A percentile compares a stretch with the other conserved stretches of the same genome.
phyloP scores from a whole-genome alignment of 495 filamentous ascomycete genomes.

The Xylaria scruposa region DNA sequence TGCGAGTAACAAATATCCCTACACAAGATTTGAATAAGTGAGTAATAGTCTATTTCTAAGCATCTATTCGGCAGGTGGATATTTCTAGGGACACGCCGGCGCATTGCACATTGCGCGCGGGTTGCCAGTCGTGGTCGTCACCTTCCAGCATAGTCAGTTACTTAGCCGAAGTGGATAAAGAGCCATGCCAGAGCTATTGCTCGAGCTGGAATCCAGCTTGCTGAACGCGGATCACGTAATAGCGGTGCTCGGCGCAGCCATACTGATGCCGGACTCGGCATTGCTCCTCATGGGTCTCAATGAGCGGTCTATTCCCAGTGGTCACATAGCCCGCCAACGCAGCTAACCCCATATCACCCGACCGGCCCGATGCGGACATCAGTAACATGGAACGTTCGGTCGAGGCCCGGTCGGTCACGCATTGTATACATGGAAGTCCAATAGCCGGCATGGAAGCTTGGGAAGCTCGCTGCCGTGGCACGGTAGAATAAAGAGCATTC shows the following conservation, averaged over 20 bases:
- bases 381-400: not conserved
- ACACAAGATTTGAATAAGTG: not conserved
- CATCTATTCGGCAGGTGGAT: not conserved
- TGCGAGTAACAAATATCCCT: not conserved
- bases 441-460: not conserved
- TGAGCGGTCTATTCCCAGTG: not conserved
- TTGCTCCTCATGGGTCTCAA: not conserved
- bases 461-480: not conserved
- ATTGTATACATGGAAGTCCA: not conserved
- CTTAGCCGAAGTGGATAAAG: not conserved
- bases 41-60: too few species aligned
- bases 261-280: slow-evolving; percentile 1
- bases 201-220: not conserved
- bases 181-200: not conserved
- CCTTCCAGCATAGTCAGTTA: not conserved
- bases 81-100: not conserved
- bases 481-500: not conserved
- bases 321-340: not conserved
- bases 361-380: slow-evolving; percentile 5
- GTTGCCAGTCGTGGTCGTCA: not conserved
- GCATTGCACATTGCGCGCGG: not conserved
- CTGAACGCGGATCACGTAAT: not conserved
- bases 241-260: not conserved
- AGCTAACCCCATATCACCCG: not conserved
- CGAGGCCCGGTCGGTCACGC: not conserved